Evolutionary conservation across 768 basidiomycete genomes (phyloP).

Genomic region (Exsudoporus frostii): DNA sequence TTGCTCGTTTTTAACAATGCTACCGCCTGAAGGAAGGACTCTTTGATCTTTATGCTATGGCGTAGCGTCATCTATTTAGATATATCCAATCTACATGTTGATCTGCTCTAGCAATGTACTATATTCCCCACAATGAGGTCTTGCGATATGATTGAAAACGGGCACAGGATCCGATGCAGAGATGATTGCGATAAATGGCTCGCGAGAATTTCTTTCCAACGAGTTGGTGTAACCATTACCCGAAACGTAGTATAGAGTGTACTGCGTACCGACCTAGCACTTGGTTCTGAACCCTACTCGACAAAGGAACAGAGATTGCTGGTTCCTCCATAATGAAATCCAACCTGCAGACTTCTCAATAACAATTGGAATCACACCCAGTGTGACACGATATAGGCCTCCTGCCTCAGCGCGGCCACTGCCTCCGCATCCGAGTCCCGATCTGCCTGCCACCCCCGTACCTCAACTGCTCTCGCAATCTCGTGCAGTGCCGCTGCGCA

Average conservation of each 20-base stretch:
- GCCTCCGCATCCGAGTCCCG: conserved; percentile 70
- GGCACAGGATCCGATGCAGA: too few species aligned
- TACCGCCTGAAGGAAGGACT: conserved; percentile 32
- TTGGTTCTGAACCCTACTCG: not conserved
- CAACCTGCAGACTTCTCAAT: conserved; percentile 6
- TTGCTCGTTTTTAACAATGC: conserved; percentile 80
- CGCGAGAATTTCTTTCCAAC: too few species aligned
- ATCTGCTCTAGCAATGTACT: conserved; percentile 12
- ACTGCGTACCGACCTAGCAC: not conserved
- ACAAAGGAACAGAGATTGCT: not conserved
- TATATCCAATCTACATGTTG: conserved; percentile 1
- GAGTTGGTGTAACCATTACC: not conserved
- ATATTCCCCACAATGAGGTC: not conserved
- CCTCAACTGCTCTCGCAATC: conserved; percentile 61
- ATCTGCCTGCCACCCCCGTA: conserved; percentile 66
- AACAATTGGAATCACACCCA: conserved; percentile 12
- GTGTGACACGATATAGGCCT: conserved; percentile 55
- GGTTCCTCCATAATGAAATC: not conserved
- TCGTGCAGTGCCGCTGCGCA: conserved; percentile 66
- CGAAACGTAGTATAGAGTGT: not conserved
- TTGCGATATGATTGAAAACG: not conserved
- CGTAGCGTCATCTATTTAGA: not conserved
- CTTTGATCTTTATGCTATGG: conserved; percentile 4
- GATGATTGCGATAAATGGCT: too few species aligned
- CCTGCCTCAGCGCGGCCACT: conserved; percentile 62